These are phyloP conservation scores for Exserohilum turcica DNA, from an alignment of 2,329 filamentous ascomycete species.

Conservation along the genomic window DNA sequence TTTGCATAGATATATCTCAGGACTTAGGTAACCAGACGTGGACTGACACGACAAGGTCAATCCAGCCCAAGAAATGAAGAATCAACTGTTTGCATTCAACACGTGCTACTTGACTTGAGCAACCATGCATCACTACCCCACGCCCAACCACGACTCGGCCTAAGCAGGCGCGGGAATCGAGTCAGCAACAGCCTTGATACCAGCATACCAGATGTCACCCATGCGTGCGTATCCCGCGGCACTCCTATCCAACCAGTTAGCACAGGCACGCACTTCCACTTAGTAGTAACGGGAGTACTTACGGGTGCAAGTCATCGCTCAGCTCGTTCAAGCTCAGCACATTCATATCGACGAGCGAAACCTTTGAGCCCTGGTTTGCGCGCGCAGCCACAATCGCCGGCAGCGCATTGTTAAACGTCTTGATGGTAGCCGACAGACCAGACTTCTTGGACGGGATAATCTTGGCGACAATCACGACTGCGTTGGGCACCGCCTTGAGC, in stretches of 20 bases:
- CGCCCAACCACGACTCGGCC: too few relatives aligned
- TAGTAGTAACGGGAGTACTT: constrained; percentile 1
- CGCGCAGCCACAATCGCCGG: constrained; percentile 28
- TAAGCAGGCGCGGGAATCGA: neutral
- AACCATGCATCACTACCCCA: too few relatives aligned
- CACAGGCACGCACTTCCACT: neutral
- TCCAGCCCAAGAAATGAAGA: too few relatives aligned
- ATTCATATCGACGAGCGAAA: constrained; percentile 35
- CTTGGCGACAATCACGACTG: constrained; percentile 47
- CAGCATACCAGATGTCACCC: constrained; percentile 35
- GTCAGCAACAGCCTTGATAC: constrained; percentile 7
- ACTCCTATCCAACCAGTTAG: constrained; percentile 17
- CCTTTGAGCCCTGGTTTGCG: constrained; percentile 28
- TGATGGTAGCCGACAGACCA: constrained; percentile 19
- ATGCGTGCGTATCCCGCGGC: constrained; percentile 37
- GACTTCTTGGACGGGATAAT: constrained; percentile 35
- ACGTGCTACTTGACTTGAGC: too few relatives aligned
- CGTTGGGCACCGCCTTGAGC: constrained; percentile 33
- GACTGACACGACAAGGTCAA: too few relatives aligned
- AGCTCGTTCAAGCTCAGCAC: constrained; percentile 25
- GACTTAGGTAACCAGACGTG: too few relatives aligned
- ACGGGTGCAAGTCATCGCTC: constrained; percentile 37
- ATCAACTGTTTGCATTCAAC: too few relatives aligned
- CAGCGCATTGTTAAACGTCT: constrained; percentile 34
- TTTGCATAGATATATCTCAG: too few relatives aligned